Base-by-base conservation (phyloP, 345 rosid species). In the Rubroshorea leprosula region DNA sequence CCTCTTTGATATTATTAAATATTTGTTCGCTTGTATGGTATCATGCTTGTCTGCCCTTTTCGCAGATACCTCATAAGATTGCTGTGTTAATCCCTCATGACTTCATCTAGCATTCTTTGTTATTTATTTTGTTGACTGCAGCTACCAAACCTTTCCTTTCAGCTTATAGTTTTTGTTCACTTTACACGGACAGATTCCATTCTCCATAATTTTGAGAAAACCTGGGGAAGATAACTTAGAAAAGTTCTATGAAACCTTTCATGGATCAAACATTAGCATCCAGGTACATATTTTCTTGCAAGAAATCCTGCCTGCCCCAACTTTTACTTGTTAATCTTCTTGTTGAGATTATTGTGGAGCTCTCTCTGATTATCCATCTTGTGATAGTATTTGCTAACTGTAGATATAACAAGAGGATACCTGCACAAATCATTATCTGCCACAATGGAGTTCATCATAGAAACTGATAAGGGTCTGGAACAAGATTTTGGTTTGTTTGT, bases 181-280 rank as follows among this genome's bases (percentile, higher is more conserved):
- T 38, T 66, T 63, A 0, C 10, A 19, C 14, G 51, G 53, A 63
- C 74, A 91, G 98, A 74, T 91, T 68, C 95, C 93, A 10, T 91
- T 91, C 74, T 79, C 95, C 5, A 13, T 79, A 14, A 55, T 51
- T 57, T 60, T 84, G 54, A 84, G 76, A 66, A 79, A 84, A 51
- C 46, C 55, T 20, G 78, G 81, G 29, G 95, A 76, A 70, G 75
- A 72, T 62, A 68, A 72, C 65, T 67, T 8, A 3, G 95, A 80
- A 58, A 81, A 72, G 61, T 86, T 86, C 54, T 84, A 84, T 48
- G 96, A 88, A 81, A 91, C 96, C 16, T 88, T 79, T 72, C 98
- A 88, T 81, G 96, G 95, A 75, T 72, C 83, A 7, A 73, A 91
- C 71, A 74, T 86, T 64, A 88, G 63, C 72, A 86, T 88, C 61